phyloP scores from a whole-genome alignment of 176 grass and related monocot species.

The Poa annua region DNA sequence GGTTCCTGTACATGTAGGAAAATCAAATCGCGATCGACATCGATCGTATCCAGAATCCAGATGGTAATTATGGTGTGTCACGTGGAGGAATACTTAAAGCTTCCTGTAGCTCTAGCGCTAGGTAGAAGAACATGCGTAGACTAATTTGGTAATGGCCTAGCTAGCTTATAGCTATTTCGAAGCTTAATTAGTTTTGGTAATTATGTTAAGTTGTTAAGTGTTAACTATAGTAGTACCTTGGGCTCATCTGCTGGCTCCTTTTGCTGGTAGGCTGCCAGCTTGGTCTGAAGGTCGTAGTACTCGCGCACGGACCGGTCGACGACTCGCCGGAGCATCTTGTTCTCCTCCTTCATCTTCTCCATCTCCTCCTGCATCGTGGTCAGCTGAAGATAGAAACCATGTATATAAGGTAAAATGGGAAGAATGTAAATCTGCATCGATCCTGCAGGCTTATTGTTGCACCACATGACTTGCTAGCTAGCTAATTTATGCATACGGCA shows the following conservation, averaged over 20 bases:
- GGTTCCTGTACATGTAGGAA: conserved; percentile 48
- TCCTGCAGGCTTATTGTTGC: background rate
- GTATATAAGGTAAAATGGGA: background rate
- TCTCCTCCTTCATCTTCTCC: conserved; percentile 90
- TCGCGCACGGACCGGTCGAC: conserved; percentile 67
- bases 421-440: background rate
- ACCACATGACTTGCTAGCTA: background rate
- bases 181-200: background rate
- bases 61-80: conserved; percentile 59
- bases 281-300: conserved; percentile 74
- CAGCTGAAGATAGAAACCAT: conserved; percentile 50
- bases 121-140: conserved; percentile 38
- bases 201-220: no score
- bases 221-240: conserved; percentile 46
- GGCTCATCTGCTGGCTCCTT: conserved; percentile 56
- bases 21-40: conserved; percentile 36
- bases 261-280: conserved; percentile 63
- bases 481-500: background rate
- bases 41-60: conserved; percentile 17
- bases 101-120: background rate
- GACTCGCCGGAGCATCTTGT: conserved; percentile 57
- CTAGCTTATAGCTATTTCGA: background rate
- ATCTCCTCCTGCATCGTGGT: conserved; percentile 73
- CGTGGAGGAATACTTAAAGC: conserved; percentile 49
- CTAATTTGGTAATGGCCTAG: conserved; percentile 44